Base-by-base conservation (phyloP, 345 rosid species). In the Erucastrum elatum region DNA sequence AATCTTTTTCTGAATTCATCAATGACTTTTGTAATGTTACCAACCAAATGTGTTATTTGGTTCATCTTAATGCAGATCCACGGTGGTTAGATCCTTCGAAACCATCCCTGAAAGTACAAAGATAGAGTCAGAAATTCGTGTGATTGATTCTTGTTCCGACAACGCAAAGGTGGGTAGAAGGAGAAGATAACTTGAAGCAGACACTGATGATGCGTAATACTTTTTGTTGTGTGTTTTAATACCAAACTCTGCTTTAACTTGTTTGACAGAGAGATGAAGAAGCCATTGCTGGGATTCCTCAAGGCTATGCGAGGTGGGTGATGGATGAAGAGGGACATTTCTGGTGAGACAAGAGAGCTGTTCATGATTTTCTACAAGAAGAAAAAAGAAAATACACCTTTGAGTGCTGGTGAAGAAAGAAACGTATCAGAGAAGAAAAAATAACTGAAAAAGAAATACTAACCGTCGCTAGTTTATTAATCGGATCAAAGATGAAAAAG, bases 301-400 rank as follows among this genome's bases (percentile, higher is more conserved):
- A 85, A 63, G 83, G 86, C 56, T 95, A 90, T 60, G 71, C 53
- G 34, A 81, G 81, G 60, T 95, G 99, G 99, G 91, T 95, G 49
- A 84, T 76, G 30, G 72, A 88, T 13, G 97, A 92, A 46, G 92
- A 82, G 0, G 60, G 69, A 4, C 77, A 80, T 75, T 80, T 80
- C 77, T 80, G 80, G 77, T 80, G 80, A 80, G 29, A 46, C 49
- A 15, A 53, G 4, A 41, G 13, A 41, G 13, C 73, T 56, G 33
- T 71, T 9, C 39, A 53, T 21, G 3, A 34, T n/a, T 44, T 15
- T 8, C 21, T n/a, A 16, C 49, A 65, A 44, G 10, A 3, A 33
- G 30, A 2, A 2, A 16, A 26, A 2, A 6, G 39, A 1, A 66
- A 9, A 17, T 44, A 49, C 5, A 21, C 21, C 11, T 17, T 39